A percentile compares a stretch with the other conserved stretches of the same genome.
Conservation (phyloP, 352 stramenopile genomes). For the Phytopythium kandeliae region DNA sequence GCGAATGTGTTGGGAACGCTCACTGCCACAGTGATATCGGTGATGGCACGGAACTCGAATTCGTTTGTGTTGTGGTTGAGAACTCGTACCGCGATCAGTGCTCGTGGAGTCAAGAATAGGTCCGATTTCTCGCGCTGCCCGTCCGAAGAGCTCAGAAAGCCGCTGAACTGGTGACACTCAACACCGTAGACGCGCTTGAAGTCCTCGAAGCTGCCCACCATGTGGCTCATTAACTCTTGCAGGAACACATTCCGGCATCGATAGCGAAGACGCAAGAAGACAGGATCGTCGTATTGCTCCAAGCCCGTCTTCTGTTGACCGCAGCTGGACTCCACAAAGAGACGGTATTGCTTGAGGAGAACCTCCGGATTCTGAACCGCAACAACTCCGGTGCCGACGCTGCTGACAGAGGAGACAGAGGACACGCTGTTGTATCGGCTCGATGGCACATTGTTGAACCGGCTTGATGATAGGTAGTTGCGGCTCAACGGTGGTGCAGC, state of each 20-base stretch:
- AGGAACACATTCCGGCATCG: conserved; percentile 73
- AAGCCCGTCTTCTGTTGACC: conserved; percentile 53
- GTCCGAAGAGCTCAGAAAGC: conserved; percentile 60
- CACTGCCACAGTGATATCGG: conserved; percentile 36
- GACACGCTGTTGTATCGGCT: conserved; percentile 25
- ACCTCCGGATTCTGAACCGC: conserved; percentile 70
- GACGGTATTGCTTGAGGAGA: conserved; percentile 61
- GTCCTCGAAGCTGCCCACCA: conserved; percentile 69
- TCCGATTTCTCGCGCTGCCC: conserved; percentile 73
- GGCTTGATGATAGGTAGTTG: conserved; percentile 15
- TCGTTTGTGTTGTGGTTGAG: conserved; percentile 68
- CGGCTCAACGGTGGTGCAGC: conserved; percentile 14
- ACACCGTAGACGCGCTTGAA: conserved; percentile 68
- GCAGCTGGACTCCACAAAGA: conserved; percentile 62
- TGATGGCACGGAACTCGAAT: conserved; percentile 64
- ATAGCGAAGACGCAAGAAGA: conserved; percentile 68
- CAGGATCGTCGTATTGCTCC: conserved; percentile 51
- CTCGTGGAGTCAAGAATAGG: conserved; percentile 61
- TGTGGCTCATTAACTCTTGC: conserved; percentile 80
- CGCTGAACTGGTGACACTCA: conserved; percentile 68
- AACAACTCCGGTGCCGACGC: conserved; percentile 18
- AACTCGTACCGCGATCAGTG: conserved; percentile 55
- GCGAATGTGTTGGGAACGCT: conserved; percentile 56
- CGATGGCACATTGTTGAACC: conserved; percentile 25
- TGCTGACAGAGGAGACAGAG: conserved; percentile 37